Evolutionary conservation across 306 rosid genomes (phyloP).

Genomic region (Cucurbita pepo): DNA sequence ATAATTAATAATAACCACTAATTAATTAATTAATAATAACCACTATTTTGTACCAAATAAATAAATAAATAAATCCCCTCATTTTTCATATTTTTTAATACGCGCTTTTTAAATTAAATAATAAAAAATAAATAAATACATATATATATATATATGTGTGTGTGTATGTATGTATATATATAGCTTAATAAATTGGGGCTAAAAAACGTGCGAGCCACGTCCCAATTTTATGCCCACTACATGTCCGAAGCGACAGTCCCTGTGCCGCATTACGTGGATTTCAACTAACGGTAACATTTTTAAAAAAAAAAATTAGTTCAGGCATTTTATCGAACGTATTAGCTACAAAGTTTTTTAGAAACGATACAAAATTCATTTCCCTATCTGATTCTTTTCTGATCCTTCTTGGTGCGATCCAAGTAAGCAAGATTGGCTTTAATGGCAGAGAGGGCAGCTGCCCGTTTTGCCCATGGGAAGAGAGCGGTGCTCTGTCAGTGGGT

Average conservation of each 20-base stretch:
- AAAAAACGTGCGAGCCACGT: not conserved
- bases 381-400: not conserved
- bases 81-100: not conserved
- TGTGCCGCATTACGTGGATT: not conserved
- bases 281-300: not conserved
- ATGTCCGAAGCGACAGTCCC: not conserved
- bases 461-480: not conserved
- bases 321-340: not conserved
- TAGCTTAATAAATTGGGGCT: not conserved
- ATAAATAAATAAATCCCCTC: no score
- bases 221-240: not conserved
- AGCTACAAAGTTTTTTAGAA: not conserved
- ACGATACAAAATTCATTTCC: not conserved
- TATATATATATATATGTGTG: no score
- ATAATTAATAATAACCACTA: not conserved
- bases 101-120: not conserved
- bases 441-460: not conserved
- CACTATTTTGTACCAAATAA: no score
- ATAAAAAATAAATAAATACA: not conserved
- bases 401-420: conserved; percentile 1
- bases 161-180: no score
- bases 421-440: not conserved
- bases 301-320: not conserved
- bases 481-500: not conserved
- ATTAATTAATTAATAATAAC: no score